Conservation (phyloP, 2,329 filamentous ascomycete genomes). For the Trichoderma pleuroti region DNA sequence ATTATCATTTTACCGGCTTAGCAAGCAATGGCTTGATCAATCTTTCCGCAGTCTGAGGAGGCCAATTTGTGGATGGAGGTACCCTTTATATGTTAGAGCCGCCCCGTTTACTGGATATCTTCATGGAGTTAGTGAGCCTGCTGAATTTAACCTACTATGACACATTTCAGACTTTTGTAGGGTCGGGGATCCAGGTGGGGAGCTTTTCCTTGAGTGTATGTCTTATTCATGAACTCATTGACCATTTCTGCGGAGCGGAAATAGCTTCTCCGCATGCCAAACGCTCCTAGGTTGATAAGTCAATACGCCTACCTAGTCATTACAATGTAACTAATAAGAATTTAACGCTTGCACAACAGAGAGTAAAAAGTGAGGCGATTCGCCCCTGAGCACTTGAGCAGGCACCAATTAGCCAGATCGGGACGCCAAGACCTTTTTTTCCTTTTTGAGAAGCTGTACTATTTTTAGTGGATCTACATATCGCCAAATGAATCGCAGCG, state of each 20-base stretch:
- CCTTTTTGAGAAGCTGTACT: neutral
- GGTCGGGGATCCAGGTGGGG: neutral
- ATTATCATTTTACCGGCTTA: neutral
- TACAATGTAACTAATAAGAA: neutral
- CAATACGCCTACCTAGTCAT: neutral
- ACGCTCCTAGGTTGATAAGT: neutral
- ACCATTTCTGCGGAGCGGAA: neutral
- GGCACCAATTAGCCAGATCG: neutral
- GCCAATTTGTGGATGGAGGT: neutral
- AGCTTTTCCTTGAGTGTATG: neutral
- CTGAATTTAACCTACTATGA: neutral
- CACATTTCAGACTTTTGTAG: neutral
- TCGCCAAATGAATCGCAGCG: neutral
- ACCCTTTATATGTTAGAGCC: neutral
- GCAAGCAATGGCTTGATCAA: neutral
- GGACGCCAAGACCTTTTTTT: neutral
- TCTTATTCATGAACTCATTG: neutral
- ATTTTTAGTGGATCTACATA: neutral
- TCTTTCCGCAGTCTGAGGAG: neutral
- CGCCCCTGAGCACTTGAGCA: neutral
- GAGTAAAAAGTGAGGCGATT: neutral
- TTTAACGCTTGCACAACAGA: neutral
- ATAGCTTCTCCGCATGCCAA: neutral
- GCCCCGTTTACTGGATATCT: neutral
- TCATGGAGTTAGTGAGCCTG: neutral